Percentiles rank a stretch among this genome's conserved stretches.
phyloP scores from a whole-genome alignment of 2,329 filamentous ascomycete species.

The Colletotrichum liriopes region DNA sequence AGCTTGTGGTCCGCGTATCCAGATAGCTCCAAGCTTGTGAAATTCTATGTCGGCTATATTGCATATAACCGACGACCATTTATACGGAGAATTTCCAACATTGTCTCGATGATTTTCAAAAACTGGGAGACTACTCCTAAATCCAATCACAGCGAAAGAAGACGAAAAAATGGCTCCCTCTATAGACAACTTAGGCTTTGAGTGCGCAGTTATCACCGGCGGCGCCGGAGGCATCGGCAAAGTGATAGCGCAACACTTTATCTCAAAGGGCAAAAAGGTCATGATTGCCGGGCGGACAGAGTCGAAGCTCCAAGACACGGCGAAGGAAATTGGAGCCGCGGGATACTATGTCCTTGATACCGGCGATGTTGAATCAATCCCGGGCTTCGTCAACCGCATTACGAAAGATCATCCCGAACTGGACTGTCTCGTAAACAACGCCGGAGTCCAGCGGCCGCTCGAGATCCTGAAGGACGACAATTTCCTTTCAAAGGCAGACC shows the following conservation, averaged over 20 bases:
- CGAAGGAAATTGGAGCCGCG: slow-evolving; percentile 60
- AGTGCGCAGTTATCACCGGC: slow-evolving; percentile 65
- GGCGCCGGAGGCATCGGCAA: slow-evolving; percentile 68
- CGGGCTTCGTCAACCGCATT: slow-evolving; percentile 61
- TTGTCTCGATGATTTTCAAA: not conserved
- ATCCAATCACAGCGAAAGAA: not conserved
- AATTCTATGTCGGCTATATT: not conserved
- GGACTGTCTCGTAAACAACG: slow-evolving; percentile 74
- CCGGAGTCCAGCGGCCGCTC: slow-evolving; percentile 70
- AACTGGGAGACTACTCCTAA: not conserved
- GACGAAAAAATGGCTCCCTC: slow-evolving; percentile 1
- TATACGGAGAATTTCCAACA: not conserved
- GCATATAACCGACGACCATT: not conserved
- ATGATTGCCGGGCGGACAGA: slow-evolving; percentile 70
- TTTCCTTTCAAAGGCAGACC: slow-evolving; percentile 66
- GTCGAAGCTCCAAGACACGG: slow-evolving; percentile 63
- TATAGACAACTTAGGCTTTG: slow-evolving; percentile 51
- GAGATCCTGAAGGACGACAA: slow-evolving; percentile 58
- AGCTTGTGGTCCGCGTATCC: not conserved
- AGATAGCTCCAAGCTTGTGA: not conserved
- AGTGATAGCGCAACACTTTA: slow-evolving; percentile 63
- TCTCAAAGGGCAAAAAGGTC: slow-evolving; percentile 64
- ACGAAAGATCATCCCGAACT: slow-evolving; percentile 62
- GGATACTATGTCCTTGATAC: slow-evolving; percentile 70
- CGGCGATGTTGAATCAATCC: slow-evolving; percentile 59